Base-by-base conservation (phyloP, 495 filamentous ascomycete species). In the Cenococcum geophilum region DNA sequence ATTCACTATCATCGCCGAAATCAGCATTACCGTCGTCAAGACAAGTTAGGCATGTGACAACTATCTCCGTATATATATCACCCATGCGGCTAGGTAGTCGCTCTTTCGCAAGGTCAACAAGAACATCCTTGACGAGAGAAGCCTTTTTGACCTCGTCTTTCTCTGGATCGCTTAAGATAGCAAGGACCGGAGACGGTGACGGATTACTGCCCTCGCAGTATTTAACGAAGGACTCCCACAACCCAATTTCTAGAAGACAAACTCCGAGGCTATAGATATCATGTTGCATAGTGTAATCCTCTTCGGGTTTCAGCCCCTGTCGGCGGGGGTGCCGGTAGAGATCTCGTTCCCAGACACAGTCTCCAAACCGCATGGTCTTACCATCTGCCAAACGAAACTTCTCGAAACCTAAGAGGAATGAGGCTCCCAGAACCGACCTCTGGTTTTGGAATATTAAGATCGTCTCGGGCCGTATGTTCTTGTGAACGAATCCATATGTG, bases 241-340 rank as follows among this genome's bases (percentile, higher is more conserved):
- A 58, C 0, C 82, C 83, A 36, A 88, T 74, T 70, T 88, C 85
- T 0, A 88, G 64, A 0, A 88, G 72, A 58, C 78, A 79, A 9
- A 83, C 79, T 0, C 84, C 84, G 12, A 87, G 73, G 64, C 80
- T 83, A 65, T 87, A 87, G 27, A 87, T 83, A 63, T 87, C 84
- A 69, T 86, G 82, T 60, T 83, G 80, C 80, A 85, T 85, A 6
- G 55, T 68, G 58, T 83, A 84, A 8, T 55, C 36, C 0, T 76
- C 73, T 50, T 72, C 60, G 1, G 73, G 74, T 22, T 56, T 64
- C 0, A 66, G 6, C 1, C 83, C 82, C 45, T 82, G 77, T 12
- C 82, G 76, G 1, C 63, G 56, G 10, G 83, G 83, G 58, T 86
- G 82, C 5, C 79, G 78, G 63, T 86, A 87, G 1, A 86, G 59